phyloP scores from a whole-genome alignment of 768 basidiomycete genomes.

The Russula vinacea region DNA sequence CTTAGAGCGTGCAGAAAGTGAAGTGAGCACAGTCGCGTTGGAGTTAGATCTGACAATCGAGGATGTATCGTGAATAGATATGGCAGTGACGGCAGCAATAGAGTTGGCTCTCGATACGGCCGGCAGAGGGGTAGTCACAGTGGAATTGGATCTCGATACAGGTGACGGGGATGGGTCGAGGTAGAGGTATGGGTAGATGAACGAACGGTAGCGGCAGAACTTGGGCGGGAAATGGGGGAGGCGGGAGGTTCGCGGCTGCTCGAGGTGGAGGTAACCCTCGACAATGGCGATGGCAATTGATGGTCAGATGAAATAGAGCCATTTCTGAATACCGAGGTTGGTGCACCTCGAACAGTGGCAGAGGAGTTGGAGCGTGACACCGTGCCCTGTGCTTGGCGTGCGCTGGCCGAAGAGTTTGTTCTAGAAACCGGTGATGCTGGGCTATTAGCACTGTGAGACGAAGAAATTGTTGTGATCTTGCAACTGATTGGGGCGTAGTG shows the following conservation, averaged over 20 bases:
- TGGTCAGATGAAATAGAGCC: conserved; percentile 7
- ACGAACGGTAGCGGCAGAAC: conserved; percentile 20
- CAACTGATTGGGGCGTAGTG: conserved; percentile 3
- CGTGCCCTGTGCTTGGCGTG: conserved; percentile 4
- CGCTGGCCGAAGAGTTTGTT: conserved; percentile 10
- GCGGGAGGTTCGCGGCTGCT: conserved; percentile 1
- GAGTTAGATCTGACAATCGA: conserved; percentile 22
- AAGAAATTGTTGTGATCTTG: conserved; percentile 13
- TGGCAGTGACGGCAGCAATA: conserved; percentile 15
- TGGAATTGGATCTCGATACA: conserved; percentile 21
- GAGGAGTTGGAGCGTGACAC: conserved; percentile 19
- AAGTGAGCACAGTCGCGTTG: conserved; percentile 7
- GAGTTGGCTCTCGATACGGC: conserved; percentile 21
- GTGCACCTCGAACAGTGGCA: conserved; percentile 9
- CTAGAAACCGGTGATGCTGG: conserved; percentile 12
- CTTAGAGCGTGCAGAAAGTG: conserved; percentile 17
- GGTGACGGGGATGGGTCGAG: neutral
- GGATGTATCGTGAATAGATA: conserved; percentile 19
- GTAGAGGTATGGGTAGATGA: conserved; percentile 5
- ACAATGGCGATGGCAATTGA: conserved; percentile 2
- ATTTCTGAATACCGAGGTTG: conserved; percentile 3
- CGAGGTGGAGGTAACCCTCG: conserved; percentile 5
- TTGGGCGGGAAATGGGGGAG: conserved; percentile 19
- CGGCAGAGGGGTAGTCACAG: neutral
- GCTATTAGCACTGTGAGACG: conserved; percentile 6